Evolutionary conservation across 2,329 filamentous ascomycete species (phyloP).

Genomic region (Hypomyces perniciosus): DNA sequence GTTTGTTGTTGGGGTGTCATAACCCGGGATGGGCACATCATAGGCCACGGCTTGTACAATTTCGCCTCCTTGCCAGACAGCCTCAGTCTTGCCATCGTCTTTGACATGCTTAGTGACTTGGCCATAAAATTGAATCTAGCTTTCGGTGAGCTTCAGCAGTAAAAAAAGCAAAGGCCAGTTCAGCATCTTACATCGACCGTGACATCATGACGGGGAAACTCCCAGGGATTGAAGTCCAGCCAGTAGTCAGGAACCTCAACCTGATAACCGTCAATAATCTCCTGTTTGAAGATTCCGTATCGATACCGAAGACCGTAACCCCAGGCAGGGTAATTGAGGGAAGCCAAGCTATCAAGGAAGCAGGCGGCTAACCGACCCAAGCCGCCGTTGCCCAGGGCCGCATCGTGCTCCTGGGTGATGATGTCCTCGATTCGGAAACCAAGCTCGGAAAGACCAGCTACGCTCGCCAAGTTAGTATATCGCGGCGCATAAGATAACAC

Average conservation of each 20-base stretch:
- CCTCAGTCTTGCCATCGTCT: constrained; percentile 66
- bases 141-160: not conserved
- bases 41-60: constrained; percentile 88
- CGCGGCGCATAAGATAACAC: not conserved
- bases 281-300: constrained; percentile 99
- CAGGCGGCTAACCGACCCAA: constrained; percentile 91
- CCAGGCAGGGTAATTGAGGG: constrained; percentile 93
- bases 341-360: constrained; percentile 93
- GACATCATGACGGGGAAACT: constrained; percentile 92
- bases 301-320: constrained; percentile 93
- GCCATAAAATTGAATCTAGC: constrained; percentile 85
- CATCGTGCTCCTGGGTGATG: constrained; percentile 90
- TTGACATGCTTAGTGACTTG: constrained; percentile 70
- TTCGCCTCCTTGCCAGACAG: constrained; percentile 88
- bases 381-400: constrained; percentile 91
- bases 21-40: constrained; percentile 88
- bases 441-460: constrained; percentile 79
- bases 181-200: constrained; percentile 65
- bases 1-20: constrained; percentile 84
- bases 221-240: constrained; percentile 99
- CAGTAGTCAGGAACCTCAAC: constrained; percentile 98
- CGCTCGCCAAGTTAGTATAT: not conserved
- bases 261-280: constrained; percentile 96
- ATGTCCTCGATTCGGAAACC: constrained; percentile 97
- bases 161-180: not conserved